Conservation (phyloP, 2,329 filamentous ascomycete genomes). For the Alternaria postmessia region DNA sequence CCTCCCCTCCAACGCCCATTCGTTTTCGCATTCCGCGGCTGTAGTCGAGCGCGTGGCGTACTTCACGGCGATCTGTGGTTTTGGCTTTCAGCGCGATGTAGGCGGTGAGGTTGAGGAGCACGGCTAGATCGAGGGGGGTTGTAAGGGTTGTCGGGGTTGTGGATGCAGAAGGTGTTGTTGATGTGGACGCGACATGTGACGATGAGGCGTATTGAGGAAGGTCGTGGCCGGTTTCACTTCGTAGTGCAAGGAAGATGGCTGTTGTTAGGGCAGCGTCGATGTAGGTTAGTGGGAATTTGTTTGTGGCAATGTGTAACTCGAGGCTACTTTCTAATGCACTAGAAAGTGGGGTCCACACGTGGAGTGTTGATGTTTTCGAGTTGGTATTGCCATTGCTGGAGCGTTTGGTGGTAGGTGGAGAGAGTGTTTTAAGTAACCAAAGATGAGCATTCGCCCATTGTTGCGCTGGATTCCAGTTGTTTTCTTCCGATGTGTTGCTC, state of each 20-base stretch:
- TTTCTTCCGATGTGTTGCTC: constrained; percentile 4
- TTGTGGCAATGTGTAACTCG: constrained; percentile 20
- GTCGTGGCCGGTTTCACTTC: constrained; percentile 11
- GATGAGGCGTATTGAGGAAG: constrained; percentile 18
- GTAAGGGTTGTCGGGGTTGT: background rate
- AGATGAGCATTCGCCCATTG: constrained; percentile 40
- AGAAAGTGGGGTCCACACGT: constrained; percentile 31
- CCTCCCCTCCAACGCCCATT: constrained; percentile 26
- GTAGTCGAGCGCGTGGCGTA: constrained; percentile 37
- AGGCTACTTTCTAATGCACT: constrained; percentile 32
- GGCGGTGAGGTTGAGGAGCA: constrained; percentile 31
- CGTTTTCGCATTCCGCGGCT: constrained; percentile 28
- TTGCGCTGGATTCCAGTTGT: constrained; percentile 23
- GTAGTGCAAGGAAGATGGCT: constrained; percentile 22
- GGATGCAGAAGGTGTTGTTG: background rate
- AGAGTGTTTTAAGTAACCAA: constrained; percentile 29
- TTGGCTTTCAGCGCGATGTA: constrained; percentile 33
- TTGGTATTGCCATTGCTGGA: background rate
- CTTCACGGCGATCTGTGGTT: constrained; percentile 27
- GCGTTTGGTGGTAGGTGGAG: constrained; percentile 7
- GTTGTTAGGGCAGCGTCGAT: constrained; percentile 27
- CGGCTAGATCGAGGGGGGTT: constrained; percentile 33
- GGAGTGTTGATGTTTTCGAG: background rate
- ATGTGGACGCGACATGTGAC: background rate
- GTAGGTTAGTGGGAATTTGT: constrained; percentile 34